Evolutionary conservation across 176 grass and related monocot genomes (phyloP), one percentile per base, ranked within the genome.

Genomic region (Ananas comosus): DNA sequence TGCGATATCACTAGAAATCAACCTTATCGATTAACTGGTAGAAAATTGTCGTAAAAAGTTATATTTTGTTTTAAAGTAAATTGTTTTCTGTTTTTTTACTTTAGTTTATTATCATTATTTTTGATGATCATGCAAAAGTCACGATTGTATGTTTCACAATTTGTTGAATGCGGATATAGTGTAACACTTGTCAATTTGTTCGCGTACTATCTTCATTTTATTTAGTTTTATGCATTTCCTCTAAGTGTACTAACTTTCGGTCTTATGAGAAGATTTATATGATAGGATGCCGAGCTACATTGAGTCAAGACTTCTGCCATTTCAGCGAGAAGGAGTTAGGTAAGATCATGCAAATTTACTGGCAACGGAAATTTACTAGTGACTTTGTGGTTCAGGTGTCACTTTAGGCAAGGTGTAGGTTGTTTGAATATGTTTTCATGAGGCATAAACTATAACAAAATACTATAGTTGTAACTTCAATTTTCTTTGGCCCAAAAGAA

Each of bases 281-380:
- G 77, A 71, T 72, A 92, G 71, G 67, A 92, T 96, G 64, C 84
- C 93, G n/a, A 27, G 73, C 49, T 66, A 87, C 70, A 52, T 96
- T 71, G 86, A 96, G 63, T 83, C 70, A 2, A 89, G 89, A 68
- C 93, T 96, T 69, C 85, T 96, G 79, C 74, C 81, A 50, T 96
- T 96, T 76, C 93, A 96, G 77, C 78, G 81, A 71, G 93, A 96
- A 79, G 86, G 93, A 12, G 66, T 96, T 71, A 90, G 88, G 88
- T 96, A 80, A 71, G 11, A 47, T 4, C 54, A 77, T 80, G 19
- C 48, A 69, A 67, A 74, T 73, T 67, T 12, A 67, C n/a, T 67
- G 33, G 65, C 17, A n/a, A 42, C 11, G 29, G 48, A 66, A 67
- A 16, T 49, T 59, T 17, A 59, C 19, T 14, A 59, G 7, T 59